Base-by-base conservation (phyloP, 305 asterid genomes). In the Lippia alba region DNA sequence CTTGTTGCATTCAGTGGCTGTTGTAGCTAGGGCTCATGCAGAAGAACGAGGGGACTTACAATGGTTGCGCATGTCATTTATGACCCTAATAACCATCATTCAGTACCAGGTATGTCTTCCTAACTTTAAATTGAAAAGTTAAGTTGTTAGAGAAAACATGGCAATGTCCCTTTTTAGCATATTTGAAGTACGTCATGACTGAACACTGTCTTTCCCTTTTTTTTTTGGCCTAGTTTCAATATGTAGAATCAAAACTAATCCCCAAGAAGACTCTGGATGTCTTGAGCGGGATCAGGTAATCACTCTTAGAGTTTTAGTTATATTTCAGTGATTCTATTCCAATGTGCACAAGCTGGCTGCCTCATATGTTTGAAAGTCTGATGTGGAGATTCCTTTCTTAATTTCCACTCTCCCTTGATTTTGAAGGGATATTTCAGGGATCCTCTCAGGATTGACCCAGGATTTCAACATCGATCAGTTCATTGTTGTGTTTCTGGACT, bases 381-480 rank as follows among this genome's bases (percentile, higher is more conserved):
- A 63, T 55, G 64, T 24, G 53, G 61, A 34, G 54, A 64, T 70
- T 56, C 69, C 41, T 62, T 56, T 32, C 9, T 8, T 36, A 36
- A 4, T 36, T 36, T 36, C 9, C 9, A 2, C 6, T 36, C 66
- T n/a, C 30, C 44, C 72, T 70, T 76, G 48, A 45, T 67, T 64
- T 78, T 81, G 76, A 71, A 94, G 99, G 94, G 90, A 85, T 82
- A 72, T 94, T 69, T 65, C 86, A 30, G 83, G 74, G 73, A 74
- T 89, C 81, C 87, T 94, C 33, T 65, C 77, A 69, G 96, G 82
- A 59, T 79, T 94, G 80, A 76, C 78, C 32, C 80, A 82, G 86
- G 97, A 85, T 53, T 94, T 90, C 83, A 90, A 90, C 78, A 85
- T 88, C 18, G 96, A 90, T 56, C 85, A 84, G 56, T 94, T 94